Evolutionary conservation across 176 grass and related monocot species (phyloP), one percentile per base, ranked within the genome.

Genomic region (Oryza australiensis): DNA sequence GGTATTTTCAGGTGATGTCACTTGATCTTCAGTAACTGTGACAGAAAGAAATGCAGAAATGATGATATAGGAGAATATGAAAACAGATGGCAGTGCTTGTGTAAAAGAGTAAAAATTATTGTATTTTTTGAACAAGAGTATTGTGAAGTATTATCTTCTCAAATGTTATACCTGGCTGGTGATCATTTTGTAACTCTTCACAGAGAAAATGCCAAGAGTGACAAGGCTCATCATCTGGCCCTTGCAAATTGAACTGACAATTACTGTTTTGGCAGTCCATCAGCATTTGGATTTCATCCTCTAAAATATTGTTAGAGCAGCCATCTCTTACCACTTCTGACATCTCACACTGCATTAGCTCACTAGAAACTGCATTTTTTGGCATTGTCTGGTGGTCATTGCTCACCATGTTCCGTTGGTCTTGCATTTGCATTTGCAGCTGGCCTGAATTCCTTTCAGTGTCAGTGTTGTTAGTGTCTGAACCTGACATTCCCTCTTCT

Each of bases 1-100:
- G 3, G 86, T 73, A 42, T 95, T 88, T 76, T 98, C 93, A 16
- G 86, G 68, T 38, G 86, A 92, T 63, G 51, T 65, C 24, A 87
- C 88, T 83, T 95, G 79, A 4, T 88, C 66, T 83, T 88, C 81
- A 82, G 64, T 80, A 84, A 55, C 76, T 83, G 64, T 12, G 45
- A 70, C 0, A 24, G 65, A 9, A 24, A 45, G 20, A 1, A 18
- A 40, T 53, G n/a, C 1, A 46, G 41, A 32, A n/a, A 20, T 62
- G 3, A 15, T 2, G 22, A 15, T n/a, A 22, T 13, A n/a, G 53
- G 9, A 40, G 8, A 24, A 22, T 13, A n/a, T 66, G 9, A 40
- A 13, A 24, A 23, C 41, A 33, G 24, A 18, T 80, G 13, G 24
- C 10, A 15, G 62, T 66, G 5, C 18, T 6, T 46, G 12, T 27